Percentiles rank a stretch among this genome's conserved stretches.
Conservation (phyloP, 108 stramenopile species). For the Stephanodiscus triporus region DNA sequence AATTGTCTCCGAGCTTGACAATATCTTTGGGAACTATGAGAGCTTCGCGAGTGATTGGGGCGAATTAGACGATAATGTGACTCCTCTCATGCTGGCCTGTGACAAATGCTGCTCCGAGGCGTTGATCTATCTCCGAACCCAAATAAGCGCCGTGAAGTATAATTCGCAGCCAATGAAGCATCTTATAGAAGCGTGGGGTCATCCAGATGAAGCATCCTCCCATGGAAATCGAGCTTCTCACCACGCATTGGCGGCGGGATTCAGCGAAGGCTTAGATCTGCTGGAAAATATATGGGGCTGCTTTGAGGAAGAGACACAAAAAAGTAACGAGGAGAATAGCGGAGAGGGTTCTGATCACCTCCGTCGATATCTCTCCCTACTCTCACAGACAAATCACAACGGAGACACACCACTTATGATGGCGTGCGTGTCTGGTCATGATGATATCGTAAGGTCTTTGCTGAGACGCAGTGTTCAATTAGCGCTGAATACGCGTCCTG, state of each 20-base stretch:
- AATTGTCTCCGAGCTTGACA: slow-evolving; percentile 14
- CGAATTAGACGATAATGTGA: slow-evolving; percentile 33
- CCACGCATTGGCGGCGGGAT: slow-evolving; percentile 62
- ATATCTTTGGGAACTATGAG: slow-evolving; percentile 13
- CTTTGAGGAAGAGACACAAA: slow-evolving; percentile 8
- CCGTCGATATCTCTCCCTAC: slow-evolving; percentile 22
- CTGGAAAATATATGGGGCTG: slow-evolving; percentile 24
- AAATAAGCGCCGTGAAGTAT: slow-evolving; percentile 4
- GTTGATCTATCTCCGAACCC: slow-evolving; percentile 25
- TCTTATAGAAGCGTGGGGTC: slow-evolving; percentile 40
- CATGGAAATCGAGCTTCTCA: slow-evolving; percentile 60
- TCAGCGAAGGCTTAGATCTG: slow-evolving; percentile 45
- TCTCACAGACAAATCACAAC: slow-evolving; percentile 53
- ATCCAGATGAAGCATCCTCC: slow-evolving; percentile 42
- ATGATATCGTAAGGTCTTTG: slow-evolving; percentile 11
- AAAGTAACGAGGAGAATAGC: too few relatives aligned
- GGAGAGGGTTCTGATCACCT: neutral
- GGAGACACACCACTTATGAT: slow-evolving; percentile 74
- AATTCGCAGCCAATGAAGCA: slow-evolving; percentile 5
- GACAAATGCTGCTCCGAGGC: slow-evolving; percentile 51
- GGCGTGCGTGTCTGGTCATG: slow-evolving; percentile 48
- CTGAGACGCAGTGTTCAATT: slow-evolving; percentile 23
- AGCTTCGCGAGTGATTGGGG: slow-evolving; percentile 10
- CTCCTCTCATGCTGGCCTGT: slow-evolving; percentile 72
- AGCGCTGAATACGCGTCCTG: neutral